These are phyloP conservation scores for Kwoniella botswanensis DNA, from an alignment of 768 basidiomycete genomes.

Conservation along the genomic window DNA sequence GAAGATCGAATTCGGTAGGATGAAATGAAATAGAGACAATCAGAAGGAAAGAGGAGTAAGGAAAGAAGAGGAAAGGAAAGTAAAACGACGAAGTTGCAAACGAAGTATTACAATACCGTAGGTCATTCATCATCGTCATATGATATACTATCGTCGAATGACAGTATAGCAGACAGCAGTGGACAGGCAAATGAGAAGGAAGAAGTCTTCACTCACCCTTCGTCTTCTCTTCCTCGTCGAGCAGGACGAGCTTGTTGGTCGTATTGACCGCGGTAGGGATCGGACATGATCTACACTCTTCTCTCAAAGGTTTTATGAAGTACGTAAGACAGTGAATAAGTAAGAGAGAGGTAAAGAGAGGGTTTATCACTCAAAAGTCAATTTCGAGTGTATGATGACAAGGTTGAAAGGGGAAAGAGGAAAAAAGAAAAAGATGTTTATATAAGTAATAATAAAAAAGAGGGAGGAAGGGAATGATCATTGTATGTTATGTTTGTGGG, in stretches of 20 bases:
- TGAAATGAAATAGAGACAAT: no score
- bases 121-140: no score
- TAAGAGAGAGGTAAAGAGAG: background rate
- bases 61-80: no score
- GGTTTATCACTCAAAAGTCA: constrained; percentile 9
- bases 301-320: background rate
- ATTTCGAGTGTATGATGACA: background rate
- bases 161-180: background rate
- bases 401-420: constrained; percentile 6
- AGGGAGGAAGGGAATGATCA: background rate
- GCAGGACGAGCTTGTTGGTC: no score
- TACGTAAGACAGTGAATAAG: background rate
- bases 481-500: background rate
- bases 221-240: background rate
- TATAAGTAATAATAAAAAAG: background rate
- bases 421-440: constrained; percentile 3
- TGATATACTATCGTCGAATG: background rate
- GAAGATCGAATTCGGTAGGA: no score
- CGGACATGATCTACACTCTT: background rate
- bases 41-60: no score
- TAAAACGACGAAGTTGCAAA: no score
- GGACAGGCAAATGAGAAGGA: background rate
- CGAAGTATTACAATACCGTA: no score
- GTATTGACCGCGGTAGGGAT: background rate
- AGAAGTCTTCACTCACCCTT: background rate